A percentile compares a stretch with the other conserved stretches of the same genome.
Conservation (phyloP, 495 filamentous ascomycete species). For the Neurospora sp. region DNA sequence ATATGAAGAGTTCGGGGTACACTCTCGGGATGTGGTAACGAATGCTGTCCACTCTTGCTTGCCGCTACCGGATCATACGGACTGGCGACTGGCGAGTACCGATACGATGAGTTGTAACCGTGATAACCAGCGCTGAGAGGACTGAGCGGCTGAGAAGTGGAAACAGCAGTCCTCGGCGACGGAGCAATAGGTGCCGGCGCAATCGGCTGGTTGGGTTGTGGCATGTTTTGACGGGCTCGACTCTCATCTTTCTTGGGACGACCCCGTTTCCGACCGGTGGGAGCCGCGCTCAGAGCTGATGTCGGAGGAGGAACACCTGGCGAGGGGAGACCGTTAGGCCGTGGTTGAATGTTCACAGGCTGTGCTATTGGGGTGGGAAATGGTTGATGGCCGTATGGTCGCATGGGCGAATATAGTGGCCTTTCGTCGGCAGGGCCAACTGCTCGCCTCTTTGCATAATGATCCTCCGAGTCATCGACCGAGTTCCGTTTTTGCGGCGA, state of each 20-base stretch:
- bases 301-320: conserved; percentile 15
- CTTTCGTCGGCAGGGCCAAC: conserved; percentile 17
- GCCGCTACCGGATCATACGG: not conserved
- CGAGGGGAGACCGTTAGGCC: conserved; percentile 29
- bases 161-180: not conserved
- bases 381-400: conserved; percentile 20
- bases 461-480: conserved; percentile 31
- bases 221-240: conserved; percentile 7
- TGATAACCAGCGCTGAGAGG: not conserved
- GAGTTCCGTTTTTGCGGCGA: conserved; percentile 36
- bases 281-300: conserved; percentile 13
- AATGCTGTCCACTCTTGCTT: not conserved
- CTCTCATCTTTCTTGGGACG: conserved; percentile 19
- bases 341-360: conserved; percentile 22
- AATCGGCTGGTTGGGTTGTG: conserved; percentile 28
- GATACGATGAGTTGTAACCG: not conserved
- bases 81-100: not conserved
- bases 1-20: not conserved
- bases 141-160: not conserved
- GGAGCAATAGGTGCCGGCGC: conserved; percentile 26
- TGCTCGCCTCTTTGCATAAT: conserved; percentile 31
- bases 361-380: conserved; percentile 8
- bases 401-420: conserved; percentile 6
- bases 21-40: not conserved
- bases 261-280: conserved; percentile 17